Base-by-base conservation (phyloP, 2,329 filamentous ascomycete species). In the Colletotrichum truncatum region DNA sequence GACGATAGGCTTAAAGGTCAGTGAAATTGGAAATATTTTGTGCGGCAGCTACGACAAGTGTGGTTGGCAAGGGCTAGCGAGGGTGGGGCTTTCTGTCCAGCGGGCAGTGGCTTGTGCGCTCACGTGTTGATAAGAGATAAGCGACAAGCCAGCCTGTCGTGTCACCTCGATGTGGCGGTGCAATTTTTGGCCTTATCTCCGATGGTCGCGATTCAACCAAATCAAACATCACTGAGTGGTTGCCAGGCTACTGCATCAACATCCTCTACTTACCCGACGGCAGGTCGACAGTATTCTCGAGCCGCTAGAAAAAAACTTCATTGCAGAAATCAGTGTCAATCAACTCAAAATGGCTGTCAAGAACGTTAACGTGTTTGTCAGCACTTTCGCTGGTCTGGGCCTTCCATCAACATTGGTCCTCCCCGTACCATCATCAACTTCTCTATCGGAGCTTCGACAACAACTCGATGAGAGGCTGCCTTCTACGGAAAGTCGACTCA, bases 351-450 rank as follows among this genome's bases (percentile, higher is more conserved):
- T 92, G 89, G 80, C 82, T 38, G 72, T 83, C 2, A 78, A 76
- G 68, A 87, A 82, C 38, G 81, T 97, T 75, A 97, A 97, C 79
- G 84, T 98, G 68, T 87, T 98, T 64, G 83, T 99, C 67, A 91
- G 93, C 71, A 93, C 91, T 67, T 95, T 98, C 73, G 85, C 91
- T 7, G 95, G 95, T 68, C 86, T 97, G 16, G 90, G 91, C 48
- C 86, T 97, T 6, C 94, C 95, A 3, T 82, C 91, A n/a, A 97
- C 94, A 1, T 84, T 97, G 32, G 89, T 91, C 4, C 84, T 98
- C n/a, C 89, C 93, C 1, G 81, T 97, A 21, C 82, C 88, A 8
- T 80, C 87, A 25, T 83, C 88, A 30, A 88, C 91, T 7, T 87
- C 89, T 11, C 81, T 94, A 71, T 83, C 85, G 61, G 86, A 93